These are phyloP conservation scores for Neolentinus lepideus DNA, from an alignment of 1,284 basidiomycete genomes.

Conservation along the genomic window DNA sequence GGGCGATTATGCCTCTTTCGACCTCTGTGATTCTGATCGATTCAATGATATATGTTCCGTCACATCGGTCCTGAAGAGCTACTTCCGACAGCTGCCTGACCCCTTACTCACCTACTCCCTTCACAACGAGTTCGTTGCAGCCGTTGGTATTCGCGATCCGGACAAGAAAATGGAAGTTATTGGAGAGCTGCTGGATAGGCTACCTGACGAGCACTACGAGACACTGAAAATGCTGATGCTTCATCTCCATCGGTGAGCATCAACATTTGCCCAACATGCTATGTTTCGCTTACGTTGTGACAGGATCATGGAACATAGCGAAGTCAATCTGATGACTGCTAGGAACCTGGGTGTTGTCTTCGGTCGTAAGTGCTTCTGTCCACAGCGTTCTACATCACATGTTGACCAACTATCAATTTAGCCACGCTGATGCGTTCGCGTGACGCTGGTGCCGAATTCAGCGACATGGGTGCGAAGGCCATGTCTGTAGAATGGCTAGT, in stretches of 20 bases:
- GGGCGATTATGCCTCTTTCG: slow-evolving; percentile 83
- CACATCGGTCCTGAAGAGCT: slow-evolving; percentile 95
- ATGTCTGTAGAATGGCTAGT: slow-evolving; percentile 88
- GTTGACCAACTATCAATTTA: slow-evolving; percentile 27
- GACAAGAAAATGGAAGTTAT: slow-evolving; percentile 56
- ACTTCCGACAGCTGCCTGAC: slow-evolving; percentile 87
- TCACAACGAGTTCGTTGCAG: slow-evolving; percentile 84
- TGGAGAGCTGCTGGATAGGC: slow-evolving; percentile 63
- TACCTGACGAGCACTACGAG: slow-evolving; percentile 85
- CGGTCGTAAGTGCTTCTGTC: slow-evolving; percentile 69
- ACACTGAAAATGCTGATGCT: slow-evolving; percentile 81
- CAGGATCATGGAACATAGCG: slow-evolving; percentile 65
- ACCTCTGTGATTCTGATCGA: slow-evolving; percentile 79
- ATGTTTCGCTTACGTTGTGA: slow-evolving; percentile 7
- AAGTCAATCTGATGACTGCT: slow-evolving; percentile 89
- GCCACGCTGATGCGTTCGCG: slow-evolving; percentile 91
- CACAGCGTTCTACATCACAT: slow-evolving; percentile 1
- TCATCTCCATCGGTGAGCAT: slow-evolving; percentile 74
- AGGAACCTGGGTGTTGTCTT: slow-evolving; percentile 99
- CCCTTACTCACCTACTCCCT: slow-evolving; percentile 89
- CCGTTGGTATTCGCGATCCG: slow-evolving; percentile 65
- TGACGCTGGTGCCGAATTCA: slow-evolving; percentile 86
- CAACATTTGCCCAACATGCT: background rate
- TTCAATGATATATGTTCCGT: slow-evolving; percentile 98
- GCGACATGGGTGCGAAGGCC: slow-evolving; percentile 95